Base-by-base conservation (phyloP, 495 filamentous ascomycete species). In the Penicillium macrosclerotiorum region DNA sequence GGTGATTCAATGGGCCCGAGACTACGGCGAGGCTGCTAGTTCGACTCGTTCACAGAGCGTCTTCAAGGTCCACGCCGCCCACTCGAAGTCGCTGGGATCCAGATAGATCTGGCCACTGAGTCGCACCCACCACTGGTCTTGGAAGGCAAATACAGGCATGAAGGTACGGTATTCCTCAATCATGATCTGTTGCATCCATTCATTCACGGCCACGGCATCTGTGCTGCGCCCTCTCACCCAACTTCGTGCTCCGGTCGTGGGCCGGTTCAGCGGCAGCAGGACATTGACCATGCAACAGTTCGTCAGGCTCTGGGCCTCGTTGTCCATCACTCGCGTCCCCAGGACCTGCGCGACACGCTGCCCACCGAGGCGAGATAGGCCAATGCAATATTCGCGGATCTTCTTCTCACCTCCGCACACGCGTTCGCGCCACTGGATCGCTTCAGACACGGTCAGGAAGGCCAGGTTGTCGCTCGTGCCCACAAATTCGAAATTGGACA, bases 21-120 rank as follows among this genome's bases (percentile, higher is more conserved):
- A n/a, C n/a, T n/a, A n/a, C n/a, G n/a, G n/a, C n/a, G n/a, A n/a
- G n/a, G n/a, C n/a, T n/a, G n/a, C n/a, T n/a, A n/a, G n/a, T n/a
- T n/a, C n/a, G n/a, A n/a, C n/a, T n/a, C n/a, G n/a, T n/a, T 71
- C 66, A 55, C 81, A 84, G 8, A 89, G 45, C 34, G 72, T 67
- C 62, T 75, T 74, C 51, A 91, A 54, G 13, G 67, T 64, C 32
- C 67, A 36, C 0, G 72, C 87, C 2, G 68, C 81, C 77, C 79
- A 85, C 57, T 82, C 78, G 54, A 90, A 90, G 65, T 93, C 88
- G 0, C 68, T 69, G 33, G 80, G 22, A 23, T 86, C 85, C 13
- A 92, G 62, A 64, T 89, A 95, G 0, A 90, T 71, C 72, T 92
- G 86, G 11, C 74, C 86, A 54, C 82, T 87, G 16, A 92, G 55